phyloP scores from a whole-genome alignment of 1,139 yeast species.

The Yamadazyma diospyri region DNA sequence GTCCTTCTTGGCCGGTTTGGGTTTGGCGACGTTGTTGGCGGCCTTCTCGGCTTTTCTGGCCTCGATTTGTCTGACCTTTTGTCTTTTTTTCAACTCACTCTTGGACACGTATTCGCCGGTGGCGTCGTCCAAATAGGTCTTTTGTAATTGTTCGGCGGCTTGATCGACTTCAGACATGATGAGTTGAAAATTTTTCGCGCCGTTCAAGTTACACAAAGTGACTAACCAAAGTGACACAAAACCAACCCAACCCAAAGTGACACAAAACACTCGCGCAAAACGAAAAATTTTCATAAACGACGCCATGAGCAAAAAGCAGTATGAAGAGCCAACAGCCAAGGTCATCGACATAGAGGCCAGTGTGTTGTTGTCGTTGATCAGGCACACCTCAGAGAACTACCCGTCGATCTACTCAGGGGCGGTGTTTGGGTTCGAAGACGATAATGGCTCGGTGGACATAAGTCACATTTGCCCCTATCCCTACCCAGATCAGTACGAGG shows the following conservation, averaged over 20 bases:
- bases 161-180: constrained; percentile 30
- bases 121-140: constrained; percentile 84
- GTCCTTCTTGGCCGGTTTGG: constrained; percentile 53
- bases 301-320: constrained; percentile 9
- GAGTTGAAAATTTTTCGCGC: constrained; percentile 1
- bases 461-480: constrained; percentile 69
- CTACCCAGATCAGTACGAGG: constrained; percentile 52
- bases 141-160: constrained; percentile 77
- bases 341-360: constrained; percentile 51
- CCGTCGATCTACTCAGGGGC: constrained; percentile 75
- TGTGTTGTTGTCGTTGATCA: constrained; percentile 66
- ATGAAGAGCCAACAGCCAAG: constrained; percentile 41
- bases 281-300: constrained; percentile 2
- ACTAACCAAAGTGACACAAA: too few species aligned
- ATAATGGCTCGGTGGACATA: constrained; percentile 45
- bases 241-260: too few species aligned
- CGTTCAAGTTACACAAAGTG: too few species aligned
- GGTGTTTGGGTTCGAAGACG: constrained; percentile 71
- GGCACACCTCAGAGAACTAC: constrained; percentile 67
- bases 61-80: constrained; percentile 81
- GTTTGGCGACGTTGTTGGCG: constrained; percentile 54
- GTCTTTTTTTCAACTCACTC: constrained; percentile 93
- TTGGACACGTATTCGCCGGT: constrained; percentile 97
- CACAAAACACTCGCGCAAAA: too few species aligned
- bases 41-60: constrained; percentile 93